Conservation (phyloP, 345 rosid species). For the Fremontodendron californicum region DNA sequence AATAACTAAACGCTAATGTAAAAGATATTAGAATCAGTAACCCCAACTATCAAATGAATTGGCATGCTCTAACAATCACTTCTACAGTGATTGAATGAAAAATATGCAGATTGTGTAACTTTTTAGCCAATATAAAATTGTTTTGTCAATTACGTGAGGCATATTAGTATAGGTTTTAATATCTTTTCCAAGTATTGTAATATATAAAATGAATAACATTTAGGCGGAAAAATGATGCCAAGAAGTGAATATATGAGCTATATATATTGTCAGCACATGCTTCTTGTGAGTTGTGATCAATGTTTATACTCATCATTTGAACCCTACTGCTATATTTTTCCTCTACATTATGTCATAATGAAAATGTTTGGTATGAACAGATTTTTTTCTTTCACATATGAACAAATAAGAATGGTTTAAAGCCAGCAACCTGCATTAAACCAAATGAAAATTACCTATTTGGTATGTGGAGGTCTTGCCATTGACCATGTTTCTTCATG, state of each 20-base stretch:
- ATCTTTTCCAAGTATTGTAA: background rate
- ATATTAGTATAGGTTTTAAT: background rate
- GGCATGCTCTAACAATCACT: background rate
- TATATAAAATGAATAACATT: background rate
- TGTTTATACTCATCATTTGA: background rate
- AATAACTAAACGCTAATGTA: background rate
- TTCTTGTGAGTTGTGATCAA: background rate
- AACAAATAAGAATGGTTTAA: background rate
- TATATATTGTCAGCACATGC: background rate
- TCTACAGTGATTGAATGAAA: background rate
- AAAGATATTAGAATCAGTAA: background rate
- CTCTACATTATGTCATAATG: background rate
- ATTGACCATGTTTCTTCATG: slow-evolving; percentile 56
- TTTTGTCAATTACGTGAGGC: background rate
- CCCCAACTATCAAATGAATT: background rate
- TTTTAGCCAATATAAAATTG: background rate
- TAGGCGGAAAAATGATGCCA: background rate
- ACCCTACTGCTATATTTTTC: background rate
- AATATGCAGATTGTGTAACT: background rate
- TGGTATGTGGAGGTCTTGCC: slow-evolving; percentile 71
- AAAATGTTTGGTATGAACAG: background rate
- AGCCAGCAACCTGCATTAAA: background rate
- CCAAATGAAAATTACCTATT: slow-evolving; percentile 37
- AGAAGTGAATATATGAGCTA: background rate
- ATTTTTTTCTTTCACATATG: background rate